Evolutionary conservation across 805 yeast species (phyloP).

Genomic region (Teunomyces gatunensis): DNA sequence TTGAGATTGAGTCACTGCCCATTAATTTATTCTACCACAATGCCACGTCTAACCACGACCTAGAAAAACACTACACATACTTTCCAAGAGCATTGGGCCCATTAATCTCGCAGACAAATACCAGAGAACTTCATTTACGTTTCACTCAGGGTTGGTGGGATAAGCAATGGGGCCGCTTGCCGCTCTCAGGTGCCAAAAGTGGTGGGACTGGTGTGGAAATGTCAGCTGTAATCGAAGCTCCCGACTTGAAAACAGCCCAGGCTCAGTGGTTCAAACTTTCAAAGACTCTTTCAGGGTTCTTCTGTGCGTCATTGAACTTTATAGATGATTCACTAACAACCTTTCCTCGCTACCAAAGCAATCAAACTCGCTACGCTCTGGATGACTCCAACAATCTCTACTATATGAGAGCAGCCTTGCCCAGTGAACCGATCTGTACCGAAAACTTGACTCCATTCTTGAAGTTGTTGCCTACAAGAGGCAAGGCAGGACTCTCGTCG

Average conservation of each 20-base stretch:
- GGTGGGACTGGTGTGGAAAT: constrained; percentile 97
- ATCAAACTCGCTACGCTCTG: constrained; percentile 14
- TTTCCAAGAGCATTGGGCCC: constrained; percentile 86
- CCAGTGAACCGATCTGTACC: constrained; percentile 94
- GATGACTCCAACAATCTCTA: constrained; percentile 41
- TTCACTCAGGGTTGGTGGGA: constrained; percentile 98
- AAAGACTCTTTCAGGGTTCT: constrained; percentile 80
- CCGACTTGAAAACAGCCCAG: constrained; percentile 50
- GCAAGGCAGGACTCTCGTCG: constrained; percentile 83
- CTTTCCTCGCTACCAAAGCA: constrained; percentile 32
- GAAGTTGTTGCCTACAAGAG: constrained; percentile 87
- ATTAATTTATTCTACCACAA: constrained; percentile 19
- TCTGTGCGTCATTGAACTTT: constrained; percentile 92
- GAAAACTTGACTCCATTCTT: constrained; percentile 94
- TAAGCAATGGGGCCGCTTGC: constrained; percentile 83
- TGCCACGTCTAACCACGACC: constrained; percentile 9
- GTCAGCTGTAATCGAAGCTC: constrained; percentile 81
- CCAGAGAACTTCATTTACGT: constrained; percentile 77
- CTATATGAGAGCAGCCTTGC: constrained; percentile 79
- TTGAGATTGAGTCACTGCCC: constrained; percentile 57
- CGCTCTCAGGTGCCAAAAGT: constrained; percentile 62
- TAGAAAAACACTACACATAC: constrained; percentile 49
- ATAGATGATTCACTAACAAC: constrained; percentile 80
- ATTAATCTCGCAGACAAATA: constrained; percentile 58
- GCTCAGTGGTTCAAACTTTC: constrained; percentile 68